Evolutionary conservation across 306 rosid species (phyloP), one percentile per base, ranked within the genome.

Genomic region (Pachyrhizus erosus): DNA sequence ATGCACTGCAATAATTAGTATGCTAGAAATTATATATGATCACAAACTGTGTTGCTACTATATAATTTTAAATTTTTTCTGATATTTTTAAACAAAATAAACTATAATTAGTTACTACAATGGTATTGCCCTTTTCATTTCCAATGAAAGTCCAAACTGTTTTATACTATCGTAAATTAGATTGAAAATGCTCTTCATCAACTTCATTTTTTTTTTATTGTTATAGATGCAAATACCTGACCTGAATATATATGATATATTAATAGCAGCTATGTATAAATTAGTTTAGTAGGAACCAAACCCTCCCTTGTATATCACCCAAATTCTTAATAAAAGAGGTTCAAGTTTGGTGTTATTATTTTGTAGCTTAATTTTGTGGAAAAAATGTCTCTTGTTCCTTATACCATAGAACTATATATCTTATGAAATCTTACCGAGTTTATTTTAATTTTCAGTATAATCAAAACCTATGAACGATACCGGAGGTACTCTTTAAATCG

Each of bases 381-480:
- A n/a, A 51, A 3, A 46, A 46, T 7, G n/a, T 46, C 18, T 46
- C 52, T 3, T 2, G 52, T 46, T 46, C n/a, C 52, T 46, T 51
- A 54, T n/a, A 5, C 8, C 20, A 52, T 52, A 52, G 21, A 49
- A 17, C 62, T 20, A 9, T 57, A 23, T 23, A 21, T 18, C 10
- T 21, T 5, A 11, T 60, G 18, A 12, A 24, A 0, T 62, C 69
- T 62, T 5, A 62, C 18, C 11, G 0, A 4, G 78, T 62, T 34
- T 78, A 14, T 5, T n/a, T 52, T 17, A 17, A 46, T 46, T 42
- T 8, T 79, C 76, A 93, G 97, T 9, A 81, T 82, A 20, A 23
- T 85, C 49, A 86, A 90, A 62, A 91, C 97, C 91, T 54, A 86
- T 95, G 97, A 95, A 74, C 87, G 97, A 55, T 95, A 95, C 83